phyloP scores from a whole-genome alignment of 768 basidiomycete genomes.

The Russula foetens region DNA sequence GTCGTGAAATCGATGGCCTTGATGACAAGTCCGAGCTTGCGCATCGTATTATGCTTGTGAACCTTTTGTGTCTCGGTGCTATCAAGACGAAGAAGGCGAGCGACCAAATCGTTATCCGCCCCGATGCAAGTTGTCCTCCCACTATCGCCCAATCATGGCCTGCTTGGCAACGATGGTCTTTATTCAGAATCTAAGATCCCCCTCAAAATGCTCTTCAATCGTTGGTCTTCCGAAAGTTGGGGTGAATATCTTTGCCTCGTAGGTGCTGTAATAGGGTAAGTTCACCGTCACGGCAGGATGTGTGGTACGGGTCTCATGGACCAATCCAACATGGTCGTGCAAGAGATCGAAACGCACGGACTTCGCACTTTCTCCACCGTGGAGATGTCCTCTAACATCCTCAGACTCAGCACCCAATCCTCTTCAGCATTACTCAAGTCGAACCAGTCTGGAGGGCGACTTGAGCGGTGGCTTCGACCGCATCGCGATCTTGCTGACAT shows the following conservation, averaged over 20 bases:
- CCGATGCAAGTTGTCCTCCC: slow-evolving; percentile 98
- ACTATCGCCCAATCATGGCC: slow-evolving; percentile 94
- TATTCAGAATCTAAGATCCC: slow-evolving; percentile 99
- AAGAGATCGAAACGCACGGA: slow-evolving; percentile 90
- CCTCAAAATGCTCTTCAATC: slow-evolving; percentile 96
- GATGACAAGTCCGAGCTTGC: too few relatives aligned
- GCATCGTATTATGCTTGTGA: slow-evolving; percentile 97
- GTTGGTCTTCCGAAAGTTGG: slow-evolving; percentile 98
- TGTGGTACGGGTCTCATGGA: slow-evolving; percentile 95
- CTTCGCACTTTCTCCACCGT: slow-evolving; percentile 99
- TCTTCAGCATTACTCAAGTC: too few relatives aligned
- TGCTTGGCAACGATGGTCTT: slow-evolving; percentile 95
- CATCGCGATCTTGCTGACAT: too few relatives aligned
- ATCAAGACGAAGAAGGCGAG: too few relatives aligned
- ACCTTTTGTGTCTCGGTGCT: slow-evolving; percentile 91
- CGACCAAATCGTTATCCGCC: slow-evolving; percentile 90
- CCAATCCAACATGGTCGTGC: slow-evolving; percentile 89
- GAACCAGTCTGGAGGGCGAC: too few relatives aligned
- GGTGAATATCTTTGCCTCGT: slow-evolving; percentile 97
- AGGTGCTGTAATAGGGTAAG: slow-evolving; percentile 95
- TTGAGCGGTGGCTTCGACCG: too few relatives aligned
- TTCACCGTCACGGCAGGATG: slow-evolving; percentile 7
- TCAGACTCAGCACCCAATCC: too few relatives aligned
- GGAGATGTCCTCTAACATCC: slow-evolving; percentile 99
- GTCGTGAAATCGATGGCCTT: too few relatives aligned